phyloP scores from a whole-genome alignment of 495 filamentous ascomycete species.

The Talaromyces adpressus region DNA sequence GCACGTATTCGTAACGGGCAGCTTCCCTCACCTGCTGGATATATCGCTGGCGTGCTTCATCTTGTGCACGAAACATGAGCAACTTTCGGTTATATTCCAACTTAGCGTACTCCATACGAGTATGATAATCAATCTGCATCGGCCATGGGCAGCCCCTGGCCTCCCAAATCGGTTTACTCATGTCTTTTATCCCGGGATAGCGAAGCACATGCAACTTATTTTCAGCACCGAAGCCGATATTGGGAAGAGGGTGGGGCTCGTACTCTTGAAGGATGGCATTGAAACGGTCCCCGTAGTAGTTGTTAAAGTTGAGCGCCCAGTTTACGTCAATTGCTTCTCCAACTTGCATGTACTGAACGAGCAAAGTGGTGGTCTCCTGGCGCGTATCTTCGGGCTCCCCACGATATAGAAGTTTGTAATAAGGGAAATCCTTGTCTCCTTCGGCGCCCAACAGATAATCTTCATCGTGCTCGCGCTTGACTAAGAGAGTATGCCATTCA shows the following conservation, averaged over 20 bases:
- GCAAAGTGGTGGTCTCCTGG: background rate
- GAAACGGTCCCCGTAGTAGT: background rate
- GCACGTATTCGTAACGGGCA: background rate
- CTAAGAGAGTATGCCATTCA: background rate
- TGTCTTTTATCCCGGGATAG: background rate
- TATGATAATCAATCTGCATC: background rate
- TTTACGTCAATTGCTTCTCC: background rate
- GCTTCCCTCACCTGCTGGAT: background rate
- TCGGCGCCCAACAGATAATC: background rate
- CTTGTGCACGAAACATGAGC: background rate
- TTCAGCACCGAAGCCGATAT: background rate
- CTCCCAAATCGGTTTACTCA: background rate
- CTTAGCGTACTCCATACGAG: background rate
- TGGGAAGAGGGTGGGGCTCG: background rate
- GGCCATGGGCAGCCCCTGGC: background rate
- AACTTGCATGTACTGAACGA: background rate
- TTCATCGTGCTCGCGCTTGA: background rate
- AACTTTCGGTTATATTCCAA: background rate
- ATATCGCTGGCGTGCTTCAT: background rate
- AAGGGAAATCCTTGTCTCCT: background rate
- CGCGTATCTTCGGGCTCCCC: background rate
- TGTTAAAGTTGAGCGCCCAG: background rate
- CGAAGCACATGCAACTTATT: background rate
- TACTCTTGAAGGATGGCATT: slow-evolving; percentile 1
- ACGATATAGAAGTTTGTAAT: background rate